These are phyloP conservation scores for Fusarium tupiense DNA, from an alignment of 2,329 filamentous ascomycete species.

Conservation along the genomic window DNA sequence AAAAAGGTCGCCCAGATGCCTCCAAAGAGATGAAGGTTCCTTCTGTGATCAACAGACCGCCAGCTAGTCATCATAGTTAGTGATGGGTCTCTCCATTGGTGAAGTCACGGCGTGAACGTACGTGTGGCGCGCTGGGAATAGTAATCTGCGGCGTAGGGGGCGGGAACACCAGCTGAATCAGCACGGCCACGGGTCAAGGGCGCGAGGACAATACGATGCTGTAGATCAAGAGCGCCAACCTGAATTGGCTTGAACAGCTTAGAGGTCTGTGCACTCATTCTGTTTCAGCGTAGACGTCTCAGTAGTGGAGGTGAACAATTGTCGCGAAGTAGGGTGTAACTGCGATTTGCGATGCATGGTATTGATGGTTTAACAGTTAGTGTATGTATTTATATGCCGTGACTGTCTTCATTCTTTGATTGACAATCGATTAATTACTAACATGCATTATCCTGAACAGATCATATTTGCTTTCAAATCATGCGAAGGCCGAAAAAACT, in stretches of 20 bases:
- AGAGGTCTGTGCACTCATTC: neutral
- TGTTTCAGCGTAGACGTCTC: neutral
- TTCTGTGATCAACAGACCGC: constrained; percentile 56
- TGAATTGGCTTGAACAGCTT: constrained; percentile 54
- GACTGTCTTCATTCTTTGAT: neutral
- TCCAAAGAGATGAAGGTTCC: constrained; percentile 54
- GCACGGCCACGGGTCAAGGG: constrained; percentile 66
- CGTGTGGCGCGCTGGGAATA: constrained; percentile 56
- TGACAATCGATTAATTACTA: neutral
- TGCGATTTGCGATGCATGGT: neutral
- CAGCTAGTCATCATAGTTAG: constrained; percentile 38
- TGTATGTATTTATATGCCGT: neutral
- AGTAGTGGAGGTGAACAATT: neutral
- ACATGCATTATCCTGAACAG: neutral
- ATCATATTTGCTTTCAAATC: neutral
- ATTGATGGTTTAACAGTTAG: neutral
- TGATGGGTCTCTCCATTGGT: accelerated
- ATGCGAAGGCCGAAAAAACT: neutral
- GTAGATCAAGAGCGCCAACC: constrained; percentile 49
- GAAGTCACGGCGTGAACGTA: accelerated
- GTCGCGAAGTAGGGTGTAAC: neutral
- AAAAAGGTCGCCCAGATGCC: constrained; percentile 42
- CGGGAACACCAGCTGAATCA: constrained; percentile 43
- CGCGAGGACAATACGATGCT: constrained; percentile 62
- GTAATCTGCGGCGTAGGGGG: constrained; percentile 53